Base-by-base conservation (phyloP, 148 eudicot species). In the Cornus kousa region DNA sequence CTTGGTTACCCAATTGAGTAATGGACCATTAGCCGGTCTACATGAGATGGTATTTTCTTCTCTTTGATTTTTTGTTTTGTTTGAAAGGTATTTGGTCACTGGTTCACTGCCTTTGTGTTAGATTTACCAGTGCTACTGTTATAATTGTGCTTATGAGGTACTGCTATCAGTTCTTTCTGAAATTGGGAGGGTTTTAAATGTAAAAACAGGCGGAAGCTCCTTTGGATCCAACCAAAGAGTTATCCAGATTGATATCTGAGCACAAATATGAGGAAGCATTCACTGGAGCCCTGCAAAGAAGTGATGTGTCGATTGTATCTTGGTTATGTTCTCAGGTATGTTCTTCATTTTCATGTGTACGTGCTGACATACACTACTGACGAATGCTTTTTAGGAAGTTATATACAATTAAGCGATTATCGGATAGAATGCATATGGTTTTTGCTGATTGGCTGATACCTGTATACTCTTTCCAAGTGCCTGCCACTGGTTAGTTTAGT, bases 261-360 rank as follows among this genome's bases (percentile, higher is more conserved):
- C 66, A 8, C 66, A 62, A 62, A 62, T 62, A 62, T 62, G 66
- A 62, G 66, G 66, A 62, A 20, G 66, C 66, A 19, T 62, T 62
- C 24, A 62, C 66, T 17, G 66, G 66, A 62, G 23, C 66, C 66
- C 23, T 62, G 66, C 66, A 62, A 62, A 62, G 66, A 62, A 62
- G 66, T 62, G 66, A 62, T 62, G 66, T 62, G 22, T 62, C 66
- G 20, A 62, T 62, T 62, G 66, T 62, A 62, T 62, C 66, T 7
- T 62, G 66, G 66, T 14, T 62, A 62, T 62, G 66, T n/a, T 62
- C 66, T 62, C 66, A 62, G 66, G 66, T 62, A 62, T n/a, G 66
- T n/a, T 62, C 66, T 17, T 17, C 24, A 62, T 17, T 19, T n/a
- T 4, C 17, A 13, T 57, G 2, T 24, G 17, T 24, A 5, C 20